Evolutionary conservation across 2,329 filamentous ascomycete species (phyloP).

Genomic region (Fusarium mexicanum): DNA sequence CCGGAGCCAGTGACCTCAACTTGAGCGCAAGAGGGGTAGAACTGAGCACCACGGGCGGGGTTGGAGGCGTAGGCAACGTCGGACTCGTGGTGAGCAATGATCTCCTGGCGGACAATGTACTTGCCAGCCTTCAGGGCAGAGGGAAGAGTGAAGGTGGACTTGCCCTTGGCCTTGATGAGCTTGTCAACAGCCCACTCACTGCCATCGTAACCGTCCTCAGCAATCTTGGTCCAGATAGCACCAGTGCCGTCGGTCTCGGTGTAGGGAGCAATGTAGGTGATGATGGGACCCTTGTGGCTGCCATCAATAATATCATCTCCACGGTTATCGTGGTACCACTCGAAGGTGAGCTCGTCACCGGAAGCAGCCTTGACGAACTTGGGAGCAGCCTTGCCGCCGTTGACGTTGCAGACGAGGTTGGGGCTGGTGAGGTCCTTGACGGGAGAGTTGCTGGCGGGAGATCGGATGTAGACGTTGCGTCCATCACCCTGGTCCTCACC

Average conservation of each 20-base stretch:
- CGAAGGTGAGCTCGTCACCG: constrained; percentile 58
- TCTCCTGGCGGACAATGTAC: constrained; percentile 65
- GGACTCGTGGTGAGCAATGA: constrained; percentile 63
- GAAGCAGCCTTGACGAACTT: constrained; percentile 56
- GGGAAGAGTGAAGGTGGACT: constrained; percentile 59
- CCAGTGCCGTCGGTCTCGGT: constrained; percentile 55
- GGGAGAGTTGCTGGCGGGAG: constrained; percentile 55
- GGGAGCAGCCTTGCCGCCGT: constrained; percentile 48
- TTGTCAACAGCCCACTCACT: constrained; percentile 56
- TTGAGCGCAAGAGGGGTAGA: constrained; percentile 69
- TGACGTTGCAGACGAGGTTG: constrained; percentile 57
- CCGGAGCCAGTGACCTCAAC: constrained; percentile 65
- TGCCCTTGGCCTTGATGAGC: constrained; percentile 58
- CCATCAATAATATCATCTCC: constrained; percentile 62
- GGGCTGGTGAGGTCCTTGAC: constrained; percentile 56
- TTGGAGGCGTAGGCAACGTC: constrained; percentile 45
- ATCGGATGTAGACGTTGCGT: constrained; percentile 54
- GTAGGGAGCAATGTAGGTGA: constrained; percentile 61
- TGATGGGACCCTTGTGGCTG: constrained; percentile 63
- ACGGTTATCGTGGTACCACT: constrained; percentile 63
- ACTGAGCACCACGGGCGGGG: constrained; percentile 49
- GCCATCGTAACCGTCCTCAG: constrained; percentile 50
- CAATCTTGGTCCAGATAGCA: constrained; percentile 61
- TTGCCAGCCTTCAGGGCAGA: constrained; percentile 57
- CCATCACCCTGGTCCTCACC: constrained; percentile 56